Conservation (phyloP, 352 stramenopile genomes). For the Plasmopara halstedii region DNA sequence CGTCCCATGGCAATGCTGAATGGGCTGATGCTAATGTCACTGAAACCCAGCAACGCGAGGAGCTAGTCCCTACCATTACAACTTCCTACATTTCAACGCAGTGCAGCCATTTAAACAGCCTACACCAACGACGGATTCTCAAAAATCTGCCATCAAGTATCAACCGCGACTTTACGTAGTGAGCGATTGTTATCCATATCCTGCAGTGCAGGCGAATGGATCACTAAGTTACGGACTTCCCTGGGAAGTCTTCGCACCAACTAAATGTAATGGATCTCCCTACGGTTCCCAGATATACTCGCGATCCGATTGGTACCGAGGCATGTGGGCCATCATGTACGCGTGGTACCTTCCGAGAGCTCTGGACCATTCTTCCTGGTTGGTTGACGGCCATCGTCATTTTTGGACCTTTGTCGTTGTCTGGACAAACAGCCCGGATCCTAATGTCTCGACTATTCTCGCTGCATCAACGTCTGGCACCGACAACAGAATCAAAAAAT, state of each 20-base stretch:
- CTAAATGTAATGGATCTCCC: conserved; percentile 5
- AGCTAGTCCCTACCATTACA: background rate
- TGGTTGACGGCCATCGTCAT: conserved; percentile 7
- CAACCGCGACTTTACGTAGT: conserved; percentile 7
- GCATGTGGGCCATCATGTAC: conserved; percentile 12
- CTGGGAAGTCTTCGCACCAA: background rate
- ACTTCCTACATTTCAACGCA: conserved; percentile 6
- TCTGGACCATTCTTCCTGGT: background rate
- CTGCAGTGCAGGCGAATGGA: conserved; percentile 6
- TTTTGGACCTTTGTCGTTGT: conserved; percentile 11
- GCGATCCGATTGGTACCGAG: background rate
- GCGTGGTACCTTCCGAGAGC: conserved; percentile 17
- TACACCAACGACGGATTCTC: conserved; percentile 4
- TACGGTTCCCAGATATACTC: conserved; percentile 16
- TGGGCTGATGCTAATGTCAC: background rate
- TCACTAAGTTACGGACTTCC: conserved; percentile 5
- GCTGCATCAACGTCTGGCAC: background rate
- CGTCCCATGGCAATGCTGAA: background rate
- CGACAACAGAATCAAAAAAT: conserved; percentile 2
- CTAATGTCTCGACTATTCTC: conserved; percentile 7
- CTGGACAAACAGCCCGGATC: conserved; percentile 11
- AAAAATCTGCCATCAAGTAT: conserved; percentile 1
- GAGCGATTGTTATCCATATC: conserved; percentile 14
- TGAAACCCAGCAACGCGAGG: background rate
- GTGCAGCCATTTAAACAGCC: conserved; percentile 10